phyloP scores from a whole-genome alignment of 2,329 filamentous ascomycete species.

The Fusarium oligoseptatum region DNA sequence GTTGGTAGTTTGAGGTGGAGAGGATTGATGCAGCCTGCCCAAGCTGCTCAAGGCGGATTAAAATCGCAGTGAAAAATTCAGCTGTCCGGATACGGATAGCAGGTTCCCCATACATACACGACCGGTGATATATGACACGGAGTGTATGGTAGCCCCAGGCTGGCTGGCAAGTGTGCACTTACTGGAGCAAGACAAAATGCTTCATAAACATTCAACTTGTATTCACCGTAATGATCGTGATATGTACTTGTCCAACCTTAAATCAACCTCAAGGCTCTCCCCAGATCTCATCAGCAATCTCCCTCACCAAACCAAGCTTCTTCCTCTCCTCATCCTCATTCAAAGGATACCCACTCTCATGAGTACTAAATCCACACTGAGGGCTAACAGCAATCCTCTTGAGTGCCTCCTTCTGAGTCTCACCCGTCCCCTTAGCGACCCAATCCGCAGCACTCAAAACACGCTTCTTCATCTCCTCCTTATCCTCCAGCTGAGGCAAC shows the following conservation, averaged over 20 bases:
- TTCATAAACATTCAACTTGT: neutral
- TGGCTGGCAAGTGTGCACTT: too few relatives aligned
- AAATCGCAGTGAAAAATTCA: too few relatives aligned
- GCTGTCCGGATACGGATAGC: too few relatives aligned
- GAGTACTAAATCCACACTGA: constrained; percentile 81
- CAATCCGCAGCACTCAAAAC: constrained; percentile 74
- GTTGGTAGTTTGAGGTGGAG: neutral
- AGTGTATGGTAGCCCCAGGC: too few relatives aligned
- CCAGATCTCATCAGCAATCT: constrained; percentile 82
- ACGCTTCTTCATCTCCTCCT: constrained; percentile 72
- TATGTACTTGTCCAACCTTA: neutral
- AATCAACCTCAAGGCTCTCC: constrained; percentile 43
- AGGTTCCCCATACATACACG: too few relatives aligned
- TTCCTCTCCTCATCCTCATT: constrained; percentile 78
- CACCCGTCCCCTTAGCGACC: constrained; percentile 75
- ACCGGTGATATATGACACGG: too few relatives aligned
- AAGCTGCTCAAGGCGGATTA: neutral
- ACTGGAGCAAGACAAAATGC: neutral
- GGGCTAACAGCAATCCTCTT: constrained; percentile 77
- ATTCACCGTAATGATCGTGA: neutral
- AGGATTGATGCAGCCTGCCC: neutral
- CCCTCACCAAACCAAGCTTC: constrained; percentile 78
- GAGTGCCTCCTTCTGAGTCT: constrained; percentile 75
- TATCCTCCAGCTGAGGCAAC: constrained; percentile 71
- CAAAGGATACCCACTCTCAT: constrained; percentile 79